Percentiles rank a stretch among this genome's conserved stretches.
These are phyloP conservation scores for Fusarium metavorans DNA, from an alignment of 2,329 filamentous ascomycete genomes.

Conservation along the genomic window DNA sequence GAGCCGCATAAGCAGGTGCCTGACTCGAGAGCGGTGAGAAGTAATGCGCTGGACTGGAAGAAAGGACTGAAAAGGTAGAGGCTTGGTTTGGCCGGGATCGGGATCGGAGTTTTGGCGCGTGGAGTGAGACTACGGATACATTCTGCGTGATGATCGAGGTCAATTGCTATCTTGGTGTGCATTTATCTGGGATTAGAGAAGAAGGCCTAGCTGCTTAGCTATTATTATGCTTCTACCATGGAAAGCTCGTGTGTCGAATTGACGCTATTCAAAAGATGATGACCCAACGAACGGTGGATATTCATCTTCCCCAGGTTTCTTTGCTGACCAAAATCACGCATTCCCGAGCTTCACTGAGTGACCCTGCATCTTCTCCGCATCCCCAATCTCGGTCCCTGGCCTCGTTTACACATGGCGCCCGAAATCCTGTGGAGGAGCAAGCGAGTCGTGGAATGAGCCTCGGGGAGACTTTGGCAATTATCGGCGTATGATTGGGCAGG, in stretches of 20 bases:
- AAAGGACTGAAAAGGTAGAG: constrained; percentile 6
- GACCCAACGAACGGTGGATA: neutral
- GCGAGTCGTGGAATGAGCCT: constrained; percentile 25
- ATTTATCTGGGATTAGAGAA: neutral
- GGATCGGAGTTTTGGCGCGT: constrained; percentile 41
- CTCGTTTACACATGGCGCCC: constrained; percentile 3
- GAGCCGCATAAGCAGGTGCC: constrained; percentile 51
- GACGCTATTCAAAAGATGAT: neutral
- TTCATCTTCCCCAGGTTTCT: neutral
- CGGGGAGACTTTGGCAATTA: constrained; percentile 41
- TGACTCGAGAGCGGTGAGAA: constrained; percentile 1
- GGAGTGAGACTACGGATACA: constrained; percentile 9
- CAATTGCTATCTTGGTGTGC: neutral
- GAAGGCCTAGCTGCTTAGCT: neutral
- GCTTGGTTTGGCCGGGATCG: neutral
- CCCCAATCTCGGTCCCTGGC: constrained; percentile 19
- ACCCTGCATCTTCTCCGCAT: constrained; percentile 22
- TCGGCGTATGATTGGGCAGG: constrained; percentile 37
- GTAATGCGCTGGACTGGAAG: constrained; percentile 5
- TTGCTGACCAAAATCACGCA: neutral
- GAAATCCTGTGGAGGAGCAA: neutral
- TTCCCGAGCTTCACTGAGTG: neutral
- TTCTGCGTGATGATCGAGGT: neutral
- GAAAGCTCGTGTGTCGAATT: neutral
- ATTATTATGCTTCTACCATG: neutral